Evolutionary conservation across 768 basidiomycete species (phyloP), one percentile per base, ranked within the genome.

Genomic region (Agrocybe pediades): DNA sequence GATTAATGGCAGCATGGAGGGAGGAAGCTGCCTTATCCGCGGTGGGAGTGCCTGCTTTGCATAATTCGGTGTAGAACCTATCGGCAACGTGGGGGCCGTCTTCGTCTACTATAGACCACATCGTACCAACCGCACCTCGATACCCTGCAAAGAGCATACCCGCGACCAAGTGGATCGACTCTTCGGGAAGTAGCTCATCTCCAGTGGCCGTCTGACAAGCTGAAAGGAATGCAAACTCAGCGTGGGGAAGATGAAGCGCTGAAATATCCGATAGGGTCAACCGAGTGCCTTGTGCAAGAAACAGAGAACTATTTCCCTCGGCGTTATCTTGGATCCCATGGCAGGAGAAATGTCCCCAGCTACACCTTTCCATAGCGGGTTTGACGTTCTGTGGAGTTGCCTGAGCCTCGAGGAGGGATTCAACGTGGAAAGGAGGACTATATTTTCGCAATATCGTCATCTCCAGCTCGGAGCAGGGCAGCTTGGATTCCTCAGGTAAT

Each of bases 121-220:
- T 52, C n/a, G 51, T 52, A 2, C 51, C 51, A 39, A 52, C 30
- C n/a, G 45, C 51, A 17, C 51, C 30, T 11, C 42, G 51, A 21
- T 52, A 52, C 5, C 51, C 51, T 6, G 51, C 51, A 2, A 29
- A 39, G 16, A 52, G 43, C 51, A 52, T 52, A 2, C 51, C 51
- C 1, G 51, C 51, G 7, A 43, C 29, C 16, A 52, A 9, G 45
- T 52, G 51, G 9, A 52, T 20, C 6, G 51, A 42, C 25, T 52
- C 51, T 20, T 52, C 51, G 6, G 51, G 51, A n/a, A 52, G 29
- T 25, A 52, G 51, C 21, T 52, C 51, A 19, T 52, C 51, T 16
- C 51, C 51, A 15, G 51, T 46, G n/a, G 51, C 51, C 7, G 51
- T 52, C 23, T 52, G 51, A 16, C 51, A 52, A 13, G 51, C 51